These are phyloP conservation scores for Neurospora discreta DNA, from an alignment of 495 filamentous ascomycete genomes.

Conservation along the genomic window DNA sequence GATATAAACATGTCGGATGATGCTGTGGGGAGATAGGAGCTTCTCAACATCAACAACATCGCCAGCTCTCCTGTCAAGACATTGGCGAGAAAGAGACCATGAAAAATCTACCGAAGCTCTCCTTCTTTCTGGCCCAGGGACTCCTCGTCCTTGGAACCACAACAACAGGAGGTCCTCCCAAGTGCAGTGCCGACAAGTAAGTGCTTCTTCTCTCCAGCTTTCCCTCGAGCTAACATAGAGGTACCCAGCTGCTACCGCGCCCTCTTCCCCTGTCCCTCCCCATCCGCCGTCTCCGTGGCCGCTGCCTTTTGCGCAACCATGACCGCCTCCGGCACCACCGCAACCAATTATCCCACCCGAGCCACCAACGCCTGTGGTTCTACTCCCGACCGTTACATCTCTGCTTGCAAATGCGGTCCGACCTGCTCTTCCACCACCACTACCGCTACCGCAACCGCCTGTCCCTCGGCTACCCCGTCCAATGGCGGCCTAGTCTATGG, in stretches of 20 bases:
- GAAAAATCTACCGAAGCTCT: background rate
- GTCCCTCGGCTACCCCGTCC: conserved; percentile 1
- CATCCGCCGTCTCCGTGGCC: conserved; percentile 8
- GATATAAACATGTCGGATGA: background rate
- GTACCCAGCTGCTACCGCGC: conserved; percentile 12
- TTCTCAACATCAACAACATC: background rate
- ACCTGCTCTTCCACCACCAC: conserved; percentile 7
- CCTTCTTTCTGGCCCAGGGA: background rate
- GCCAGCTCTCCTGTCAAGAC: background rate
- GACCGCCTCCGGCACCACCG: conserved; percentile 8
- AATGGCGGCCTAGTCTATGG: conserved; percentile 6
- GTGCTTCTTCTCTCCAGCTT: background rate
- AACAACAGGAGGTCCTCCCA: background rate
- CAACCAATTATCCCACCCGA: conserved; percentile 13
- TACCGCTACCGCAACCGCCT: conserved; percentile 1
- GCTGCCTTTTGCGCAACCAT: conserved; percentile 13
- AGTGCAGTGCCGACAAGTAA: background rate
- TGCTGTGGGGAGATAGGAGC: background rate
- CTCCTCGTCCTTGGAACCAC: background rate
- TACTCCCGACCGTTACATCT: conserved; percentile 9
- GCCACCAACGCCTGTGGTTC: conserved; percentile 12
- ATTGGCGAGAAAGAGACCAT: background rate
- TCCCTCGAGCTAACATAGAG: too few relatives aligned
- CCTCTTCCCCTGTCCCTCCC: conserved; percentile 10
- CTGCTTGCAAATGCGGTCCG: conserved; percentile 11